Evolutionary conservation across 1,284 basidiomycete species (phyloP), one percentile per base, ranked within the genome.

Genomic region (Moesziomyces sp.): DNA sequence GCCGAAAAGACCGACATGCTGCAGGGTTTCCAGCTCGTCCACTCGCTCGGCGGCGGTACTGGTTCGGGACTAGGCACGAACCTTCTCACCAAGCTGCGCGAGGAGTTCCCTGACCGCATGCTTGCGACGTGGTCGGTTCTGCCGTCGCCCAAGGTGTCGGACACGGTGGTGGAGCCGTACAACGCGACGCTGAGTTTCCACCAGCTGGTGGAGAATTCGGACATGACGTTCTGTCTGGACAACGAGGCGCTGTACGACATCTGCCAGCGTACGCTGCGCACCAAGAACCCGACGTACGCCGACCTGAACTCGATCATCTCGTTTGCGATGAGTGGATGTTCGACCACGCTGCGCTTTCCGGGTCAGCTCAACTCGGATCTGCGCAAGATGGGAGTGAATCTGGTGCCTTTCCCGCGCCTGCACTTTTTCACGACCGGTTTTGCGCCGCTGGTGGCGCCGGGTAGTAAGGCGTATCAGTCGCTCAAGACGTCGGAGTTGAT

Each of bases 281-380:
- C 90, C 49, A 88, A 90, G 73, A 86, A 76, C 28, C 81, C 82
- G n/a, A 76, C 73, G 26, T 82, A 83, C 53, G 54, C 63, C 21
- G 65, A 67, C 52, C 63, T 77, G 53, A 81, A 80, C 70, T 38
- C 92, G 85, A 90, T 99, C 73, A 94, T 99, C 57, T 96, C 94
- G 30, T 90, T 93, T 78, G 97, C 98, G 85, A 99, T 99, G 97
- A 94, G 93, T 53, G 96, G 96, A 85, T 92, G 95, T 85, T 95
- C 94, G 13, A 97, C 94, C 68, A 94, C 92, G 85, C 87, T 97
- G 86, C 93, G 93, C 65, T 98, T 99, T 89, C 93, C 94, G 24
- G 95, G 95, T 28, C 93, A 95, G 84, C 87, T 96, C 61, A 97
- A 97, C 84, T 94, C 93, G 54, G 94, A 98, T 83, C 87, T 97